Evolutionary conservation across 2,329 filamentous ascomycete genomes (phyloP), one percentile per base, ranked within the genome.

Genomic region (Pseudopyrenochaeta lycopersici): DNA sequence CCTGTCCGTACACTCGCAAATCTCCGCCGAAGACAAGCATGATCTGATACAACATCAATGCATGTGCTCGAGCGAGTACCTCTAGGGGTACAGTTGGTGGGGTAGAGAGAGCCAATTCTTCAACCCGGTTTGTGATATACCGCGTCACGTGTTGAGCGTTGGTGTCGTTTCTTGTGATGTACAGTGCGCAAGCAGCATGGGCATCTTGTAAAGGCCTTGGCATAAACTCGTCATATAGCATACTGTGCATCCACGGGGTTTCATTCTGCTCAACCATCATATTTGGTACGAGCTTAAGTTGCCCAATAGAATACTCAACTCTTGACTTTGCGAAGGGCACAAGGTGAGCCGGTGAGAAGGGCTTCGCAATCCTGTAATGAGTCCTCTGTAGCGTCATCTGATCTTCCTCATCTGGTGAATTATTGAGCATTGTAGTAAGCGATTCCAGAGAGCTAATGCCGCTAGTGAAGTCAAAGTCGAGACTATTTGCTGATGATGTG

Each of bases 131-230:
- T 14, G 80, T 77, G 50, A 86, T 80, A 39, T 78, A 78, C 2
- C 79, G 77, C 17, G 81, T 70, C n/a, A 87, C 78, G 20, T 83
- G 67, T 9, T 76, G 72, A 0, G 77, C 67, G 58, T 86, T 87
- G 15, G 66, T 61, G 0, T 75, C 56, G 41, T 81, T 86, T 56
- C 80, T 84, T 9, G 80, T 73, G 38, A 81, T 71, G 59, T 84
- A 84, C 0, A 87, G 68, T 1, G 82, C 82, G 62, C 84, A 86
- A 21, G 80, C 78, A 3, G 83, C 78, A 54, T 82, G 74, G 0
- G 81, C 83, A 57, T 86, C 84, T 74, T 85, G 80, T 62, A 86
- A 79, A 0, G 68, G 74, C 27, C 70, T 71, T 1, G 84, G 84
- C 82, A 86, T 84, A 7, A 65, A 50, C 2, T 81, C 75, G n/a